These are phyloP conservation scores for Coriolopsis trogii DNA, from an alignment of 1,284 basidiomycete genomes.

Conservation along the genomic window DNA sequence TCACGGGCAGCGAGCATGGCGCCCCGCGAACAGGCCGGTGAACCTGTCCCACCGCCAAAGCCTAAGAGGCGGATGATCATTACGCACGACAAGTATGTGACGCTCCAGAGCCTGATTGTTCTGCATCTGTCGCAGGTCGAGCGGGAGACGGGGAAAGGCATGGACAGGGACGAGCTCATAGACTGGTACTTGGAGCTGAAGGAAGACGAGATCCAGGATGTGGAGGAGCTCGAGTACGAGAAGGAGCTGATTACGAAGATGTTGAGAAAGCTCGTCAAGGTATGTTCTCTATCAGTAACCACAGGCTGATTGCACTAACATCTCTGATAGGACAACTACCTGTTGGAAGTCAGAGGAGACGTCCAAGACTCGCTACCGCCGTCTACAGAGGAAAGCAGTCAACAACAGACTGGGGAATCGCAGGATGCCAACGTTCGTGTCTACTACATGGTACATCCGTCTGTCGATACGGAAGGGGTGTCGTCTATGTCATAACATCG, in stretches of 20 bases:
- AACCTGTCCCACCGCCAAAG: conserved; percentile 27
- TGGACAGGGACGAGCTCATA: conserved; percentile 89
- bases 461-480: conserved; percentile 68
- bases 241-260: conserved; percentile 91
- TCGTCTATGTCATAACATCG: conserved; percentile 34
- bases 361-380: conserved; percentile 75
- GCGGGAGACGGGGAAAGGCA: conserved; percentile 72
- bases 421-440: conserved; percentile 65
- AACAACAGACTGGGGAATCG: conserved; percentile 45
- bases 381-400: conserved; percentile 60
- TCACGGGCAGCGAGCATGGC: conserved; percentile 40
- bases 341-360: conserved; percentile 83
- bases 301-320: not conserved
- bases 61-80: conserved; percentile 86
- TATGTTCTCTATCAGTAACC: conserved; percentile 1
- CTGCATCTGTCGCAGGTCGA: conserved; percentile 84
- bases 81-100: conserved; percentile 94
- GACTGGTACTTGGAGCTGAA: conserved; percentile 96
- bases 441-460: conserved; percentile 82
- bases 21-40: conserved; percentile 18
- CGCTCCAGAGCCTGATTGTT: conserved; percentile 88
- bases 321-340: conserved; percentile 77
- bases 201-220: conserved; percentile 82
- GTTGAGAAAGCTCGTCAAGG: conserved; percentile 89
- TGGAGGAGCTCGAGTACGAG: conserved; percentile 93